phyloP scores from a whole-genome alignment of 1,139 yeast species.

The Lodderomyces beijingensis region DNA sequence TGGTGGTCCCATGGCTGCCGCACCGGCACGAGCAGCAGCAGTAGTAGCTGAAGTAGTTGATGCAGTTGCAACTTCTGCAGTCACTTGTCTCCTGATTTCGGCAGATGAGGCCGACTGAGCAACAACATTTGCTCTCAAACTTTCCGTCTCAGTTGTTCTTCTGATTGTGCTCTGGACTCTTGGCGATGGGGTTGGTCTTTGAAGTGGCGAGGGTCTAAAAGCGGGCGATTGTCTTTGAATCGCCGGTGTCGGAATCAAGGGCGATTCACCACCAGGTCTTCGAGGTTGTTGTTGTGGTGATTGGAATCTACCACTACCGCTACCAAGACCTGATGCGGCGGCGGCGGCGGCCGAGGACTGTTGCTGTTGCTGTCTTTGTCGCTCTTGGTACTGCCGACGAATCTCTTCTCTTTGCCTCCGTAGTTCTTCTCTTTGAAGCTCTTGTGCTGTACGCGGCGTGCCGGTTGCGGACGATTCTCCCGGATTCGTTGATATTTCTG shows the following conservation, averaged over 20 bases:
- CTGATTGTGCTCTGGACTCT: not conserved
- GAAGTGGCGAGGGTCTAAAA: not conserved
- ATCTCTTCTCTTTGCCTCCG: conserved; percentile 17
- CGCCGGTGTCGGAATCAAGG: not conserved
- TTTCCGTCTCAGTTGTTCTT: not conserved
- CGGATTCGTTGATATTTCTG: conserved; percentile 3
- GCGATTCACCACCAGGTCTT: conserved; percentile 1
- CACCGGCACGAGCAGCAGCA: not conserved
- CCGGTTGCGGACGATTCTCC: conserved; percentile 5
- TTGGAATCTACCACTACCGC: not conserved
- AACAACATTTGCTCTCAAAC: not conserved
- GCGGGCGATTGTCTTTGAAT: not conserved
- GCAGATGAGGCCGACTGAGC: conserved; percentile 3
- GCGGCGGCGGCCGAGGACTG: conserved; percentile 1
- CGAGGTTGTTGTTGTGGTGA: conserved; percentile 1
- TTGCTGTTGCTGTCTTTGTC: conserved; percentile 1
- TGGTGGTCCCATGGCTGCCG: conserved; percentile 4
- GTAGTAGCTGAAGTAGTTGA: conserved; percentile 1
- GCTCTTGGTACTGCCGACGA: conserved; percentile 4
- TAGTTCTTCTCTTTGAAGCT: conserved; percentile 15
- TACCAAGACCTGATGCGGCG: conserved; percentile 8
- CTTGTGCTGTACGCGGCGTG: too few species aligned
- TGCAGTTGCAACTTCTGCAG: not conserved
- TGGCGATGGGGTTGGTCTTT: conserved; percentile 3
- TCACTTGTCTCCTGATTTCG: conserved; percentile 2